Evolutionary conservation across 257 asterid genomes (phyloP), one percentile per base, ranked within the genome.

Genomic region (Forsythia suspensa): DNA sequence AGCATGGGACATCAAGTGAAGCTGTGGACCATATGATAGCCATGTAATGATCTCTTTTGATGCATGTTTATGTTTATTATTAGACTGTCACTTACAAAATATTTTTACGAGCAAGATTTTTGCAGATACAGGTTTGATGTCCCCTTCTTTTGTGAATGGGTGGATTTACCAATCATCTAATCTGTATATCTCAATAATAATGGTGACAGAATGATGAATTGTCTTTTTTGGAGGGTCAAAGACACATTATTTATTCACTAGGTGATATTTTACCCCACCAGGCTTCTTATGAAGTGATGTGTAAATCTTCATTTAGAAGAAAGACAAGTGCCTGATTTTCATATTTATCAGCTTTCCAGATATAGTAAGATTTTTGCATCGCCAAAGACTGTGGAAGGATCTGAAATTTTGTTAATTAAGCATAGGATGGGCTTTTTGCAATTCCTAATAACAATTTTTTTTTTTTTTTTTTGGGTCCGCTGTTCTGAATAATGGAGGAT

Each of bases 1-100:
- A 95, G 86, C 90, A 95, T 44, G 99, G 97, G 78, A 90, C 99
- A 43, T 88, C 98, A 15, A 68, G 81, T 6, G 97, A 91, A 84
- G 99, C 98, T 21, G 63, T 87, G 55, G 89, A 80, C 73, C 89
- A 83, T 86, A 93, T 95, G 97, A 86, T 92, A 70, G 86, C 88
- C 84, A 68, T 81, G 97, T 95, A 85, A 83, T 16, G 42, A 3
- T 76, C 44, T 69, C 43, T 67, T 61, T 20, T 68, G 0, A 29
- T 66, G 18, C 41, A 12, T 40, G 59, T 63, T 59, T 48, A 5
- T 42, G 15, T 65, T 78, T 41, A 9, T 40, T 24, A 2, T 8
- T 6, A 16, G 69, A 61, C 5, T 61, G 38, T 61, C 10, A 4
- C 15, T 4, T 41, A 44, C 6, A 46, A n/a, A n/a, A 76, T 69